phyloP scores from a whole-genome alignment of 169 alveolate genomes.

The Plasmodium yoelii region DNA sequence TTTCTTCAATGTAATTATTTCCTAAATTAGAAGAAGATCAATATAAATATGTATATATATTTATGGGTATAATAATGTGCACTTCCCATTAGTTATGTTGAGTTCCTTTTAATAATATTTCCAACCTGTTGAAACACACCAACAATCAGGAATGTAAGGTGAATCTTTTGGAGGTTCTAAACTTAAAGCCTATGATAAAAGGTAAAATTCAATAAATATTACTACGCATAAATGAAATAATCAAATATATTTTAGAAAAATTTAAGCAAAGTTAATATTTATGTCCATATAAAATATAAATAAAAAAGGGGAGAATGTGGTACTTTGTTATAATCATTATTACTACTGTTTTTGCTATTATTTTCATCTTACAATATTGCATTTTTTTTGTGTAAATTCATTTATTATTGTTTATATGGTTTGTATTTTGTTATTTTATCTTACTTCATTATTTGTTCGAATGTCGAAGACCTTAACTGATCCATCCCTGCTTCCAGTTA shows the following conservation, averaged over 20 bases:
- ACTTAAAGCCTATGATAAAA: constrained; percentile 83
- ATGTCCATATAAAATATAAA: no score
- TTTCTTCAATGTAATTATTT: constrained; percentile 57
- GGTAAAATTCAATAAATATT: constrained; percentile 7
- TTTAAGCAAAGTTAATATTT: no score
- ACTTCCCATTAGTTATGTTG: no score
- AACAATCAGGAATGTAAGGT: constrained; percentile 91
- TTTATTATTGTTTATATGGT: no score
- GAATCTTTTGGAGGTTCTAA: constrained; percentile 90
- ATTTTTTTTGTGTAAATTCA: no score
- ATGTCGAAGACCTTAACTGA: constrained; percentile 94
- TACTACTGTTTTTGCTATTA: no score
- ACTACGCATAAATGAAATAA: not conserved
- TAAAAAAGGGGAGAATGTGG: no score
- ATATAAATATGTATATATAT: not conserved
- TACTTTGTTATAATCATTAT: no score
- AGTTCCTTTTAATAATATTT: not conserved
- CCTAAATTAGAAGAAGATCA: constrained; percentile 17
- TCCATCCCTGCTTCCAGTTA: constrained; percentile 89
- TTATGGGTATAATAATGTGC: not conserved
- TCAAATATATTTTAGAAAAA: no score
- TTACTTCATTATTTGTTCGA: constrained; percentile 79
- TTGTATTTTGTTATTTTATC: not conserved
- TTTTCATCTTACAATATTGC: no score
- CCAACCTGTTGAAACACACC: constrained; percentile 93